These are phyloP conservation scores for Acephala macrosclerotiorum DNA, from an alignment of 2,329 filamentous ascomycete genomes.

Conservation along the genomic window DNA sequence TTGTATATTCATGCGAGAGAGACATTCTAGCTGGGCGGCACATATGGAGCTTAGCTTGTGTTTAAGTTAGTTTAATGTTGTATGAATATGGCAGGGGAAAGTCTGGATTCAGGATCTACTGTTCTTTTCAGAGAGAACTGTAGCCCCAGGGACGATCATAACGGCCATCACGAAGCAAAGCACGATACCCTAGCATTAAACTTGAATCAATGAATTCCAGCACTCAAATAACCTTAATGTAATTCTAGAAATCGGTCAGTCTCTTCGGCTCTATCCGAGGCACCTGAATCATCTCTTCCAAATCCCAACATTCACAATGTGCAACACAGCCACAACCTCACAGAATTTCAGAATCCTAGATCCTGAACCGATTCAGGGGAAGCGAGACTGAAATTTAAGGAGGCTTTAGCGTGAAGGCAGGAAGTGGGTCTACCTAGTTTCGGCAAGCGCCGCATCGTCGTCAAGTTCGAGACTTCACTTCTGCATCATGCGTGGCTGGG, in stretches of 20 bases:
- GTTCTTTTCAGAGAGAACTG: background rate
- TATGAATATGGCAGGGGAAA: background rate
- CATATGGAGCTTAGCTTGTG: background rate
- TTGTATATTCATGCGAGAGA: background rate
- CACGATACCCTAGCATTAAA: background rate
- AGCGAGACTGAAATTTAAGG: background rate
- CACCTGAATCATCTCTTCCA: background rate
- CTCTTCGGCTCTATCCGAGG: background rate
- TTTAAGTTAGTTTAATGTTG: background rate
- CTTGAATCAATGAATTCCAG: background rate
- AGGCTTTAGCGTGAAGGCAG: too few species aligned
- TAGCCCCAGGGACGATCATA: background rate
- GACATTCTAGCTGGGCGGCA: background rate
- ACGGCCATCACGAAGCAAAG: background rate
- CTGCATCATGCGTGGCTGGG: too few species aligned
- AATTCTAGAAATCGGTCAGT: background rate
- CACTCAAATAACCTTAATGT: background rate
- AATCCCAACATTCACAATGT: background rate
- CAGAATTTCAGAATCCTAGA: background rate
- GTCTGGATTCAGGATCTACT: background rate
- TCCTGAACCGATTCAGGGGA: background rate
- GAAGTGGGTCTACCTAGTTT: too few species aligned
- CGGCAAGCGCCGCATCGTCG: too few species aligned
- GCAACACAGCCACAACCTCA: background rate
- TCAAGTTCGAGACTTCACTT: too few species aligned